Evolutionary conservation across 2,329 filamentous ascomycete genomes (phyloP), one percentile per base, ranked within the genome.

Genomic region (Clathrospora elynae): DNA sequence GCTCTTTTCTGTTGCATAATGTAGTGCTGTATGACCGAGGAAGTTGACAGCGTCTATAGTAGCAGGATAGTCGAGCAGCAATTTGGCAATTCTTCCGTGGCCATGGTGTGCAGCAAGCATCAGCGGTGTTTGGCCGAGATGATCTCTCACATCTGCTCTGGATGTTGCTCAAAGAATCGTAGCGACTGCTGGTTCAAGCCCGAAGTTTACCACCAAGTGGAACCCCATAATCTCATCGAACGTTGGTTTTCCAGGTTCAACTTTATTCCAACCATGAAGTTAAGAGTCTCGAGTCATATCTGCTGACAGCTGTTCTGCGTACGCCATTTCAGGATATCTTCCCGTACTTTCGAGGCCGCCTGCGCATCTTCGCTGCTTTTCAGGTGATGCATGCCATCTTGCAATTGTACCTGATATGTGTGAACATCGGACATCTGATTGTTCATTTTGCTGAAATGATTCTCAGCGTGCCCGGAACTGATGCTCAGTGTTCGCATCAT

Each of bases 261-360:
- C 20, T 23, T 10, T 23, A n/a, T n/a, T n/a, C n/a, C n/a, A n/a
- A n/a, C n/a, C n/a, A n/a, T n/a, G n/a, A n/a, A n/a, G n/a, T n/a
- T n/a, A n/a, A n/a, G n/a, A n/a, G n/a, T n/a, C n/a, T n/a, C n/a
- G n/a, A n/a, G n/a, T n/a, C n/a, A n/a, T n/a, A n/a, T n/a, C n/a
- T n/a, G n/a, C n/a, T n/a, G n/a, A n/a, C n/a, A n/a, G n/a, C n/a
- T n/a, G n/a, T n/a, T n/a, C n/a, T n/a, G n/a, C n/a, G n/a, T n/a
- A n/a, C n/a, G 13, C 53, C 46, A 59, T 1, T 49, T 35, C n/a
- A 59, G 36, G 26, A 57, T 42, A 5, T n/a, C 6, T 14, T 28
- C 42, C 41, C 25, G 32, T 9, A 16, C 22, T 16, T 12, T 28
- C 14, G 9, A 16, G 25, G 6, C 26, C 18, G 20, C 8, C 6